A percentile compares a stretch with the other conserved stretches of the same genome.
Conservation (phyloP, 2,329 filamentous ascomycete species). For the Fusarium tuaranense region DNA sequence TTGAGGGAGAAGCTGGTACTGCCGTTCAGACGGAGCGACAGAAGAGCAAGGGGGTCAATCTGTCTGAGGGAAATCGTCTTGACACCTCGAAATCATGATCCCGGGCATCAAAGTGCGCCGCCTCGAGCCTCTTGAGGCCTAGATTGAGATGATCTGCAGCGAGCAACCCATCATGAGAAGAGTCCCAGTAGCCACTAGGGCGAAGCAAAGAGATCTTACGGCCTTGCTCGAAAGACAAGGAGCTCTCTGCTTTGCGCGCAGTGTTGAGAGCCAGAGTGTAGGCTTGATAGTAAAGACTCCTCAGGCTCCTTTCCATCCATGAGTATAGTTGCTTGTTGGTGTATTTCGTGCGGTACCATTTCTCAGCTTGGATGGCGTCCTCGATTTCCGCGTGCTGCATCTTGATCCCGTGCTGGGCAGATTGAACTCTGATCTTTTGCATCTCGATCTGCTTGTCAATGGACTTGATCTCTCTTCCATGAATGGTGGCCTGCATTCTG, state of each 20-base stretch:
- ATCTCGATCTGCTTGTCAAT: conserved; percentile 23
- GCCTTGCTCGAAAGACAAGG: background rate
- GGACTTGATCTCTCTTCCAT: conserved; percentile 18
- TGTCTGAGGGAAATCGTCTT: conserved; percentile 14
- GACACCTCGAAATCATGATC: conserved; percentile 12
- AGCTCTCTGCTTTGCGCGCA: background rate
- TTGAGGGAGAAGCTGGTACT: conserved; percentile 9
- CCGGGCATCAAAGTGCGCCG: background rate
- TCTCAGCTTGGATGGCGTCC: background rate
- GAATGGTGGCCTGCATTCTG: conserved; percentile 9
- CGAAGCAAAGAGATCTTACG: background rate
- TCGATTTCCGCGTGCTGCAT: background rate
- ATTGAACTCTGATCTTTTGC: background rate
- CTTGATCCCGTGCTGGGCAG: background rate
- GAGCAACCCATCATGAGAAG: background rate
- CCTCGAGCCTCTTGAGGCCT: conserved; percentile 5
- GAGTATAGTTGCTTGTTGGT: background rate
- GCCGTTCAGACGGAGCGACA: background rate
- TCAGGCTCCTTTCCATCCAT: background rate
- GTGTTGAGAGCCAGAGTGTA: background rate
- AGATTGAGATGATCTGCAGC: background rate
- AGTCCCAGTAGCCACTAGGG: background rate
- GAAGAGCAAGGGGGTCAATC: background rate
- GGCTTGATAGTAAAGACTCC: background rate
- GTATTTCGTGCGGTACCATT: conserved; percentile 15